Evolutionary conservation across 1,284 basidiomycete genomes (phyloP).

Genomic region (Vanrija pseudolonga): DNA sequence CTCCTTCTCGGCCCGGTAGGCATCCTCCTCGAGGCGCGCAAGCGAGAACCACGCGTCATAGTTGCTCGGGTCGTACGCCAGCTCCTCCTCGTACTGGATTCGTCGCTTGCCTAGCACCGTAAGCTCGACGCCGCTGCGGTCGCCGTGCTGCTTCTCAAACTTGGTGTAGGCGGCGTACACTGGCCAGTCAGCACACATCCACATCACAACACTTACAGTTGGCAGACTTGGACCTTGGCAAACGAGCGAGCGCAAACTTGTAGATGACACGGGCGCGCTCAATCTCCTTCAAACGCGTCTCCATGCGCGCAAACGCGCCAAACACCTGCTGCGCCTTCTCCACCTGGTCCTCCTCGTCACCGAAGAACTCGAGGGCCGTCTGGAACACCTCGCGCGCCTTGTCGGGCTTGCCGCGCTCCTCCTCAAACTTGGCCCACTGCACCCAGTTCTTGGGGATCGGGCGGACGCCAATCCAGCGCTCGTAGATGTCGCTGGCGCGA

Average conservation of each 20-base stretch:
- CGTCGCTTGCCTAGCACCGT: constrained; percentile 94
- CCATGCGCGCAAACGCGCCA: constrained; percentile 96
- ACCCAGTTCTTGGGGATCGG: constrained; percentile 96
- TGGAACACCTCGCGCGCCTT: constrained; percentile 95
- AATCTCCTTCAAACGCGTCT: constrained; percentile 90
- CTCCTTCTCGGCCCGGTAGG: constrained; percentile 67
- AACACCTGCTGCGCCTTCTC: constrained; percentile 93
- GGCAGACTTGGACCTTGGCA: constrained; percentile 85
- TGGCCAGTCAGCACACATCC: constrained; percentile 14
- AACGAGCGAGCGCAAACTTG: constrained; percentile 91
- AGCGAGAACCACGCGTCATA: constrained; percentile 99
- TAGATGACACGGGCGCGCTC: constrained; percentile 96
- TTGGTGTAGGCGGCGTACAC: constrained; percentile 86
- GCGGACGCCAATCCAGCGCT: constrained; percentile 87
- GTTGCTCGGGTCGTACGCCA: constrained; percentile 80
- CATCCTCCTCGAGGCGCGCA: constrained; percentile 85
- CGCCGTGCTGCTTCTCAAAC: constrained; percentile 98
- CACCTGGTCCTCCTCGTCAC: constrained; percentile 93
- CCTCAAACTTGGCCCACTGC: constrained; percentile 94
- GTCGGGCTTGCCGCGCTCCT: constrained; percentile 79
- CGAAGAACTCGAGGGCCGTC: constrained; percentile 93
- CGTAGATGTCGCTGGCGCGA: constrained; percentile 87
- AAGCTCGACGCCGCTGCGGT: constrained; percentile 78
- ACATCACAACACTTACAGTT: constrained; percentile 37
- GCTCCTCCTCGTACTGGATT: constrained; percentile 95